Evolutionary conservation across 169 alveolate genomes (phyloP), one percentile per base, ranked within the genome.

Genomic region (Neospora caninum): DNA sequence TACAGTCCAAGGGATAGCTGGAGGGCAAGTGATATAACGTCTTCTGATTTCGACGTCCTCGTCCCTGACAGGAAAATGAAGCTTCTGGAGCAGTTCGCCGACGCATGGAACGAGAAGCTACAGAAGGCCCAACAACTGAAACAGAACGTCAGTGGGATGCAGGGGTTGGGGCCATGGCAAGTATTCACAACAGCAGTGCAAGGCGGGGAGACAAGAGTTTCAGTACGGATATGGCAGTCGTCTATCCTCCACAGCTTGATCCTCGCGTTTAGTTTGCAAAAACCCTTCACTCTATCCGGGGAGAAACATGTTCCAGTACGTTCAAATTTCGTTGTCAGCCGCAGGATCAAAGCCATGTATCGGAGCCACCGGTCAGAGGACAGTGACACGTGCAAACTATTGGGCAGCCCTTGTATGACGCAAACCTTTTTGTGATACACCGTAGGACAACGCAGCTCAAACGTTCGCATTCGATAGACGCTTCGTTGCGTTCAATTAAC

Each of bases 41-140:
- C 4, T 49, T 7, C 58, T 49, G 58, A 49, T 49, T 49, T 49
- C 58, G 58, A 13, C 58, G 13, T 49, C 22, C 4, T 49, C 84
- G 84, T 20, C 27, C 20, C 42, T 73, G 39, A 36, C 84, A 73
- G 84, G 42, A 73, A 31, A n/a, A 18, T 73, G 45, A 73, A 13
- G n/a, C 84, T 73, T n/a, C 84, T 73, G 45, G 84, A 36, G 4
- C 84, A 73, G 42, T 34, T 73, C 49, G 84, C 84, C 49, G 84
- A 73, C 27, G 84, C 84, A 13, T 73, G 84, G 84, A 36, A 73
- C 43, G 45, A 73, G 45, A 31, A 73, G 45, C 84, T 73, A 36
- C 84, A 20, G 42, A 73, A 34, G 43, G 84, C 84, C 43, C 43
- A 36, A 34, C 84, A 73, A 43, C 84, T 31, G 27, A 73, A n/a